phyloP scores from a whole-genome alignment of 2,329 filamentous ascomycete genomes.

The Microcyclospora tardicrescens region DNA sequence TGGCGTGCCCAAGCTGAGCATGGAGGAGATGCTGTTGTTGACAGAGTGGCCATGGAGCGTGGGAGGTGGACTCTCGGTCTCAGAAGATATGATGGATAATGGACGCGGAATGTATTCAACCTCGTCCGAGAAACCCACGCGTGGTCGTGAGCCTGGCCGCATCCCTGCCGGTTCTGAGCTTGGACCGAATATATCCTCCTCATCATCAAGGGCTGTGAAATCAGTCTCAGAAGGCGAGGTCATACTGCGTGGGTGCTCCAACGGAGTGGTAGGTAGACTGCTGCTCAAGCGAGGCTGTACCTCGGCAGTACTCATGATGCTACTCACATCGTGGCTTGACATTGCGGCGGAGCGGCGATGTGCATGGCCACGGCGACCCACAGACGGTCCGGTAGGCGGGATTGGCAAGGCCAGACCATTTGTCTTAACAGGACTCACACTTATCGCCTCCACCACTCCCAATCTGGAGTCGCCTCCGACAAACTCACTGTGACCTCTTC shows the following conservation, averaged over 20 bases:
- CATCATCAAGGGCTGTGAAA: not conserved
- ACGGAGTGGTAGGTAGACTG: constrained; percentile 23
- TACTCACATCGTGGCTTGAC: constrained; percentile 67
- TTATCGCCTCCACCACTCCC: constrained; percentile 45
- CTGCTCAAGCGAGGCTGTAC: constrained; percentile 16
- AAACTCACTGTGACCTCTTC: constrained; percentile 73
- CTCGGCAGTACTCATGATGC: constrained; percentile 44
- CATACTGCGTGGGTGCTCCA: constrained; percentile 11
- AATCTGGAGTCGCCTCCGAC: constrained; percentile 55
- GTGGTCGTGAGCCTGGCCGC: constrained; percentile 40
- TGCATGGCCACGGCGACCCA: constrained; percentile 54
- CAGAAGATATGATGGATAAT: constrained; percentile 70
- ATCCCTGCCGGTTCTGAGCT: constrained; percentile 4
- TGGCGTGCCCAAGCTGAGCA: constrained; percentile 48
- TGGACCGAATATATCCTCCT: not conserved
- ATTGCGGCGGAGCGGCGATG: constrained; percentile 73
- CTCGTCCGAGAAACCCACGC: constrained; percentile 74
- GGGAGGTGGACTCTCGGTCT: constrained; percentile 62
- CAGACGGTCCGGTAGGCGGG: constrained; percentile 34
- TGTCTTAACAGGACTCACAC: constrained; percentile 56
- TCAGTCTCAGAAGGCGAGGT: not conserved
- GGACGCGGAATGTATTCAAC: constrained; percentile 71
- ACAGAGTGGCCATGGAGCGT: constrained; percentile 61
- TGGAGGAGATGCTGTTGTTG: constrained; percentile 67
- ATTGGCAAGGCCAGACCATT: constrained; percentile 43